phyloP scores from a whole-genome alignment of 1,139 yeast genomes.

The Yamadazyma oceani region DNA sequence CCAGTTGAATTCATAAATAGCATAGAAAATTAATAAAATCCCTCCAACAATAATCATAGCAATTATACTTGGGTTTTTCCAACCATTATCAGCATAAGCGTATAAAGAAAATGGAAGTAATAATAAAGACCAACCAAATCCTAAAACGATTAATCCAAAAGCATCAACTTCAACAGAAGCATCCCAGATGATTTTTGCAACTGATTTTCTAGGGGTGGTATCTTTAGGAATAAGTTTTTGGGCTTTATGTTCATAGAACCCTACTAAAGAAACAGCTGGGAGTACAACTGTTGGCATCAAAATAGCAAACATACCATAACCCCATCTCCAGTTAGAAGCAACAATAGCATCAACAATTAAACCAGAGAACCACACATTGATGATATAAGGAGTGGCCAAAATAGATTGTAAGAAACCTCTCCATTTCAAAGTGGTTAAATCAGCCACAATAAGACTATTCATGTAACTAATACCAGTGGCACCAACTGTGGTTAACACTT shows the following conservation, averaged over 20 bases:
- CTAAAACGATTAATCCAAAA: conserved; percentile 33
- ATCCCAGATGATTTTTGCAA: conserved; percentile 9
- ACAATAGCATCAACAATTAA: conserved; percentile 27
- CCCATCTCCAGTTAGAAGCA: conserved; percentile 40
- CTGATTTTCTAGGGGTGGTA: conserved; percentile 4
- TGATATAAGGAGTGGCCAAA: conserved; percentile 27
- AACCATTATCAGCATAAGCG: conserved; percentile 23
- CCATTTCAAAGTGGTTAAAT: conserved; percentile 32
- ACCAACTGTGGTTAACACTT: conserved; percentile 29
- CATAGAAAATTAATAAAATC: conserved; percentile 23
- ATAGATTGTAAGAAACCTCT: conserved; percentile 27
- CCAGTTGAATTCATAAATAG: conserved; percentile 24
- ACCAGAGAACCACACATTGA: conserved; percentile 34
- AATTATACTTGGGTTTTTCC: conserved; percentile 36
- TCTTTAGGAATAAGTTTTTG: conserved; percentile 12
- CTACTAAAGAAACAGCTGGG: conserved; percentile 30
- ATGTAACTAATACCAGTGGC: conserved; percentile 18
- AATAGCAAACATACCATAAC: conserved; percentile 39
- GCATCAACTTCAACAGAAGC: conserved; percentile 29
- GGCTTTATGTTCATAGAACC: conserved; percentile 28
- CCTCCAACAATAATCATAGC: conserved; percentile 39
- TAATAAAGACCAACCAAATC: conserved; percentile 32
- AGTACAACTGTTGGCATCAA: conserved; percentile 29
- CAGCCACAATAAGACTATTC: conserved; percentile 24
- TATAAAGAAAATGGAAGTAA: conserved; percentile 30